phyloP scores from a whole-genome alignment of 1,139 yeast genomes.

The Diutina rugosa region DNA sequence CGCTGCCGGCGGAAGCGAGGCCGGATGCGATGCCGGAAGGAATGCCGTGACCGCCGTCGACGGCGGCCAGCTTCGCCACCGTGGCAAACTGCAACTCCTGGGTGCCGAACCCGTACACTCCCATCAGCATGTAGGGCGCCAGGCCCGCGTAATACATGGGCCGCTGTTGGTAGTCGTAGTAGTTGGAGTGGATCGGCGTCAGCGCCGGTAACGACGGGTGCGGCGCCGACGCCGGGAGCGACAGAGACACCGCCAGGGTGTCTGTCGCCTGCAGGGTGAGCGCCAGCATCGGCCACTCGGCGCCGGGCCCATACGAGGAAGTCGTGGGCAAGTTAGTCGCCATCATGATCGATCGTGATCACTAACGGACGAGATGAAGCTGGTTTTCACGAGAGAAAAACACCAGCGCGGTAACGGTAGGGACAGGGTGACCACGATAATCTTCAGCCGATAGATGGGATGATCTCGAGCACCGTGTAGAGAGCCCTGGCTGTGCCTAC shows the following conservation, averaged over 20 bases:
- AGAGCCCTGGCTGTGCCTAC: background rate
- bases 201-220: background rate
- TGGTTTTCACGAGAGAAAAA: too few relatives aligned
- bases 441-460: too few relatives aligned
- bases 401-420: too few relatives aligned
- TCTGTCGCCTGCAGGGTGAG: background rate
- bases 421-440: too few relatives aligned
- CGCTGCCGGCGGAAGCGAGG: background rate
- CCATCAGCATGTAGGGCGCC: background rate
- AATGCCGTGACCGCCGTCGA: background rate
- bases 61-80: background rate
- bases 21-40: background rate
- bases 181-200: background rate
- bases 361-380: background rate
- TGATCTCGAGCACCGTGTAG: background rate
- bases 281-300: background rate
- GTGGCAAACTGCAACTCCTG: background rate
- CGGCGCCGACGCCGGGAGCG: background rate
- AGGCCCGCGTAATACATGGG: background rate
- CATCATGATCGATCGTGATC: background rate
- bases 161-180: background rate
- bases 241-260: background rate
- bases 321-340: background rate
- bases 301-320: background rate
- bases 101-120: background rate